Evolutionary conservation across 768 basidiomycete genomes (phyloP).

Genomic region (Podaxis sp.): DNA sequence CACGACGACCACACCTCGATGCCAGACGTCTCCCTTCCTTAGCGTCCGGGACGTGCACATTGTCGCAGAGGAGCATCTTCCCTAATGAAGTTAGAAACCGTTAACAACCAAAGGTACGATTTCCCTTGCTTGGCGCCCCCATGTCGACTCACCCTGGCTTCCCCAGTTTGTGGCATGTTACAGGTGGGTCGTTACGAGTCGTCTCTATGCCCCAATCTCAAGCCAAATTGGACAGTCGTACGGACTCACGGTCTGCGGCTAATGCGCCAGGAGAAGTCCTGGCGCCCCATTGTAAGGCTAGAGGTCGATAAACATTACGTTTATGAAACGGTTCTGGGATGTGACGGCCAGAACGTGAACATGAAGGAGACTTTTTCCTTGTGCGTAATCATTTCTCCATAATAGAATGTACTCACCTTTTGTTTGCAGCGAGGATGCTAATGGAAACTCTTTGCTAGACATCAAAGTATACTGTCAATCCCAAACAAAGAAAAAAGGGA

Average conservation of each 20-base stretch:
- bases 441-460: conserved; percentile 41
- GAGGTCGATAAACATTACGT: conserved; percentile 50
- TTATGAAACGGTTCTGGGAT: conserved; percentile 60
- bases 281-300: conserved; percentile 66
- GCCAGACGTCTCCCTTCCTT: neutral
- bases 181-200: conserved; percentile 21
- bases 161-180: conserved; percentile 33
- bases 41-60: neutral
- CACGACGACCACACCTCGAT: neutral
- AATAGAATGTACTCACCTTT: neutral
- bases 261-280: conserved; percentile 60
- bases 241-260: conserved; percentile 43
- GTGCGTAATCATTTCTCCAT: conserved; percentile 36
- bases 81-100: neutral
- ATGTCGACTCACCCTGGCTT: neutral
- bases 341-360: conserved; percentile 72
- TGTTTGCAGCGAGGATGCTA: conserved; percentile 39
- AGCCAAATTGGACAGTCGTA: conserved; percentile 30
- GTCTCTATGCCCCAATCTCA: neutral
- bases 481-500: conserved; percentile 61
- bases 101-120: neutral
- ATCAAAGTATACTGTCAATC: conserved; percentile 60
- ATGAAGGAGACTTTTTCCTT: conserved; percentile 51
- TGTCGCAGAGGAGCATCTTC: neutral
- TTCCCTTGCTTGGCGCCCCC: too few relatives aligned